Base-by-base conservation (phyloP, 306 rosid species). In the Echinosophora koreensis region DNA sequence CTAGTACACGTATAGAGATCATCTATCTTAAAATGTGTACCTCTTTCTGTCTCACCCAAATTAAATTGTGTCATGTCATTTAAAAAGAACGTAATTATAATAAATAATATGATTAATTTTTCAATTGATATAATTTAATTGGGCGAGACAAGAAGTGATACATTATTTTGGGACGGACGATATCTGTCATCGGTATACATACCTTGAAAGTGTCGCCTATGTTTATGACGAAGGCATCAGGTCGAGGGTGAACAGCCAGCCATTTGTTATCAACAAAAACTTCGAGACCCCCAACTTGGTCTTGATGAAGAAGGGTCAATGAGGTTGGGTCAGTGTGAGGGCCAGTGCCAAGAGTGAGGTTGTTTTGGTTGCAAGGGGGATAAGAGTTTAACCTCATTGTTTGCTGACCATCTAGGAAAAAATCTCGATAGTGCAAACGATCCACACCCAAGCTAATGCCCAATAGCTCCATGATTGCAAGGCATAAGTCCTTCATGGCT, bases 321-420 rank as follows among this genome's bases (percentile, higher is more conserved):
- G 93, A 89, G 38, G 84, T 82, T 17, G 96, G 96, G 73, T 91
- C 96, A 67, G 84, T 84, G 41, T 91, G 96, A 27, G 96, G 96
- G 11, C 96, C 96, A 46, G 90, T 89, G 1, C 96, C 96, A 1
- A 91, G 69, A 0, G 91, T 84, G n/a, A 86, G 80, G 11, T 72
- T 69, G 8, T 82, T 65, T 5, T 78, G 69, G 0, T 70, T 49
- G 74, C 96, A 91, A 17, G 91, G 80, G 0, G 96, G 96, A 63
- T 91, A 91, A 69, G 61, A 78, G 80, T 89, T 91, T 44, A 83
- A 87, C 68, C 96, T 80, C 96, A 91, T 89, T 66, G 82, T 78
- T 6, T 90, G 77, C 4, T 57, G 77, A 0, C 84, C 82, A 80
- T 91, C 96, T 87, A 87, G 82, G 8, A 87, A 91, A 60, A 75